A percentile compares a stretch with the other conserved stretches of the same genome.
Conservation (phyloP, 1,284 basidiomycete species). For the Heterobasidion occidentale region DNA sequence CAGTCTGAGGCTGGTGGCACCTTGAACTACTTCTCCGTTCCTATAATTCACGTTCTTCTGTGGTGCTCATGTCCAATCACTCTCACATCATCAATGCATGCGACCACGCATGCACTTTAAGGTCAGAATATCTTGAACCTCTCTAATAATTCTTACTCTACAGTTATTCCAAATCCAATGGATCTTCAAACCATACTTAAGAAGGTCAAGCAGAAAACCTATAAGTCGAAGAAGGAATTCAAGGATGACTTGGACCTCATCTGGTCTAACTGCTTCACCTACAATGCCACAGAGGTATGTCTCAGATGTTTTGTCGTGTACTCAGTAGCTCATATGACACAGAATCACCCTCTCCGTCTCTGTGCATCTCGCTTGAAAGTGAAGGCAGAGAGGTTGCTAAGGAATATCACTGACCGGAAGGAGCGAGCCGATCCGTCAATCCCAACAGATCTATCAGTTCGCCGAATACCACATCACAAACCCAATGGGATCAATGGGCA, state of each 20-base stretch:
- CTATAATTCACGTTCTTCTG: too few species aligned
- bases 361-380: constrained; percentile 70
- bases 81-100: too few species aligned
- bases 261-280: constrained; percentile 92
- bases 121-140: not conserved
- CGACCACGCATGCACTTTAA: too few species aligned
- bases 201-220: constrained; percentile 86
- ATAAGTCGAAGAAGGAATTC: constrained; percentile 93
- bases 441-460: constrained; percentile 37
- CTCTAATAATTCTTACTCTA: not conserved
- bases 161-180: constrained; percentile 90
- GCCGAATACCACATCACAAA: constrained; percentile 10
- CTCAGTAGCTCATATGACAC: not conserved
- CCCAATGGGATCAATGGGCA: constrained; percentile 29
- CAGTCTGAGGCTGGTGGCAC: too few species aligned
- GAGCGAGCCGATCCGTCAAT: constrained; percentile 64
- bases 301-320: not conserved
- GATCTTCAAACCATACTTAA: constrained; percentile 89
- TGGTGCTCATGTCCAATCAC: too few species aligned
- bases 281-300: constrained; percentile 85
- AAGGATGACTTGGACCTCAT: constrained; percentile 92
- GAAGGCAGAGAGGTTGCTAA: constrained; percentile 79
- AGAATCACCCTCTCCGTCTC: constrained; percentile 75
- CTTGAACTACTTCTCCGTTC: too few species aligned
- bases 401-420: constrained; percentile 83